These are phyloP conservation scores for Aspergillus carbonarius DNA, from an alignment of 2,329 filamentous ascomycete species.

Conservation along the genomic window DNA sequence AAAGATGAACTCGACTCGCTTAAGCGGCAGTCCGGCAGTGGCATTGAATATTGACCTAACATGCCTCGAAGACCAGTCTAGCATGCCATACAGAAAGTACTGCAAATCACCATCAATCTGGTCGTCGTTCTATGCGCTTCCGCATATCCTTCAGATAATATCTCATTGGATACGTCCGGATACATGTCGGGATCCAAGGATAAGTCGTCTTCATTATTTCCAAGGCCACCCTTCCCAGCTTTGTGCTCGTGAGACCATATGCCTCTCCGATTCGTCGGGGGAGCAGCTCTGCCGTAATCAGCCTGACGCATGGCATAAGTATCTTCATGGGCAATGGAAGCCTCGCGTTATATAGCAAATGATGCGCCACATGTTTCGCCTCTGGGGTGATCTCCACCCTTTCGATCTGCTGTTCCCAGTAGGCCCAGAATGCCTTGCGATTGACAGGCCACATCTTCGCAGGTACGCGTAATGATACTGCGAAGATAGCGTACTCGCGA, in stretches of 20 bases:
- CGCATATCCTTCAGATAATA: constrained; percentile 37
- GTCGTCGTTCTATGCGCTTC: constrained; percentile 9
- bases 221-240: constrained; percentile 18
- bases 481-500: constrained; percentile 28
- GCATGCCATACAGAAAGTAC: neutral
- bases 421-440: constrained; percentile 37
- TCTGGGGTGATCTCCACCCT: constrained; percentile 34
- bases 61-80: neutral
- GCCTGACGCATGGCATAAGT: constrained; percentile 27
- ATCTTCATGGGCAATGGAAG: constrained; percentile 26
- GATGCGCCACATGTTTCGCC: constrained; percentile 28
- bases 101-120: neutral
- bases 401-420: constrained; percentile 40
- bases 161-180: constrained; percentile 27
- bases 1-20: too few species aligned
- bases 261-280: constrained; percentile 28
- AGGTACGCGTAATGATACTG: constrained; percentile 30
- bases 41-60: neutral
- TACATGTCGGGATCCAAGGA: constrained; percentile 24
- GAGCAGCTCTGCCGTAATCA: constrained; percentile 31
- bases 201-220: constrained; percentile 23
- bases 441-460: constrained; percentile 38
- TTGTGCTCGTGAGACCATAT: constrained; percentile 27
- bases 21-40: too few species aligned
- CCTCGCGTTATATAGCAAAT: constrained; percentile 30